Evolutionary conservation across 2,329 filamentous ascomycete species (phyloP).

Genomic region (Plectosphaerella cucumerina): DNA sequence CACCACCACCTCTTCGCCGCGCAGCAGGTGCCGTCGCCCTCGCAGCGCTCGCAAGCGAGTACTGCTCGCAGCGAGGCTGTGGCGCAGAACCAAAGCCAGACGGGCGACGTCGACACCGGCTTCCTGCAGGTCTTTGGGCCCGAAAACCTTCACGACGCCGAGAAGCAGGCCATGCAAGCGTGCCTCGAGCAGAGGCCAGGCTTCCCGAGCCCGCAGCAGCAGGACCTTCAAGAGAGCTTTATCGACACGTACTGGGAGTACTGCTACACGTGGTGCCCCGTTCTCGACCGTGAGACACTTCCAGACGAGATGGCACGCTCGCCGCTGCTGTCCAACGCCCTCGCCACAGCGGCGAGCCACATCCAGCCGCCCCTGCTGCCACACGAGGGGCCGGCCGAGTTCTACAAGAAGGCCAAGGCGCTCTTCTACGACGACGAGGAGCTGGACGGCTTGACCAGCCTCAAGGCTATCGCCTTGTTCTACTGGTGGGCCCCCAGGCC

Average conservation of each 20-base stretch:
- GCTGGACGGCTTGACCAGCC: conserved; percentile 25
- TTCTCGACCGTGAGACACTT: conserved; percentile 27
- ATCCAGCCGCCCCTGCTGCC: conserved; percentile 35
- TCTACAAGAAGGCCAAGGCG: conserved; percentile 33
- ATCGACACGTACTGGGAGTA: conserved; percentile 37
- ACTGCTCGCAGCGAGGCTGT: conserved; percentile 11
- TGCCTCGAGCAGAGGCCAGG: conserved; percentile 16
- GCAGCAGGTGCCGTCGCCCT: conserved; percentile 2
- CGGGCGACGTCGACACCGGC: conserved; percentile 27
- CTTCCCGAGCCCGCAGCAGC: conserved; percentile 14
- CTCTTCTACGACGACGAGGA: conserved; percentile 37
- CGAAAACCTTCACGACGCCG: conserved; percentile 24
- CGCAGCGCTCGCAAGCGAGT: conserved; percentile 6
- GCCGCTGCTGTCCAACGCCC: conserved; percentile 28
- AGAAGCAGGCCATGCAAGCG: conserved; percentile 22
- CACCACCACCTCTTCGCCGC: not conserved
- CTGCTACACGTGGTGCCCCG: conserved; percentile 37
- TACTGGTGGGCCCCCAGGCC: conserved; percentile 40
- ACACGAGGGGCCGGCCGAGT: conserved; percentile 30
- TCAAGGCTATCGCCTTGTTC: conserved; percentile 33
- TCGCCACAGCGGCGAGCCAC: conserved; percentile 34
- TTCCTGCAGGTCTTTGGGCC: conserved; percentile 28
- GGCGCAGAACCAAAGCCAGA: conserved; percentile 17
- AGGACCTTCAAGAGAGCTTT: conserved; percentile 32
- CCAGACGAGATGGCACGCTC: conserved; percentile 25